Base-by-base conservation (phyloP, 2,329 filamentous ascomycete species). In the Trichoderma asperellum region DNA sequence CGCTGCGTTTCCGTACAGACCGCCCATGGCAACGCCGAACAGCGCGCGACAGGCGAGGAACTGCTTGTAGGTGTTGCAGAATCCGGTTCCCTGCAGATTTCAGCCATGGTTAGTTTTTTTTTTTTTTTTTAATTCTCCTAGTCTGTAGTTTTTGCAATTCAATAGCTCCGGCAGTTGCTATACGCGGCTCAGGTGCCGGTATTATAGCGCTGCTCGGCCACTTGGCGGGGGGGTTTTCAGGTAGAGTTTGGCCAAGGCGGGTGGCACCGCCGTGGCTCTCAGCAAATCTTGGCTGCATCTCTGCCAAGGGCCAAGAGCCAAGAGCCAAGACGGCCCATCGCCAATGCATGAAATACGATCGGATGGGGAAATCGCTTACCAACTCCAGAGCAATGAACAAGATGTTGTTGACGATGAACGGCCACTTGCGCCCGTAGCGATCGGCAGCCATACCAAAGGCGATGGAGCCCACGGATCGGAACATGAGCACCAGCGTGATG, bases 21-120 rank as follows among this genome's bases (percentile, higher is more conserved):
- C 92, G 49, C 92, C 92, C 92, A 95, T 95, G 74, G 92, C 92
- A 55, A 95, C 79, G 57, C 92, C 92, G 75, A 94, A 95, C 3
- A 95, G 81, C 53, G 89, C 88, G 52, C 92, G 86, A 12, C 92
- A 91, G 12, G 89, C 91, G 27, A 96, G 82, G 76, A 95, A 95
- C 73, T 92, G 87, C 60, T 83, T 75, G 74, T 92, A 93, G 0
- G 89, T 93, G 0, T 83, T 78, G 71, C 86, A 87, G 76, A 92
- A 93, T 69, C 91, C 91, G 47, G 91, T 93, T 18, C 83, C 84
- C 83, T 86, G 1, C 14, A 18, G 3, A 29, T 6, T 29, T 4
- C n/a, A 62, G 29, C 27, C 60, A 60, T 58, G 18, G 34, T 70
- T 68, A 70, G 68, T 37, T 21, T 24, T 27, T 5, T 55, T 5